Percentiles rank a stretch among this genome's conserved stretches.
phyloP scores from a whole-genome alignment of 1,139 yeast species.

The Candida pseudoviswanathii region DNA sequence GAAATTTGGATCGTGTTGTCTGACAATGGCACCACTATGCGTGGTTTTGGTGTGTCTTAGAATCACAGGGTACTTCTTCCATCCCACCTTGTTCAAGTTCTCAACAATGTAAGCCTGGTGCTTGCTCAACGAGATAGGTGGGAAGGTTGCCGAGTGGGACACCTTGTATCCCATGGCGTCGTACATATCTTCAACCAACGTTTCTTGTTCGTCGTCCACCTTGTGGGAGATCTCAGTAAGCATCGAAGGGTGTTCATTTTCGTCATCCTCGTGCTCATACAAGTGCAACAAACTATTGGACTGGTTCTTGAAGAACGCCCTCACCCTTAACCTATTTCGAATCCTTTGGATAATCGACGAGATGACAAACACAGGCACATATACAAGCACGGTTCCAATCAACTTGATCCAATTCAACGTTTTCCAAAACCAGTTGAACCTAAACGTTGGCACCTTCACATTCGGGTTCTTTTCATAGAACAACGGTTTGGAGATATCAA shows the following conservation, averaged over 20 bases:
- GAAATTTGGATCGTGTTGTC: slow-evolving; percentile 53
- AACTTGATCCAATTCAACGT: slow-evolving; percentile 52
- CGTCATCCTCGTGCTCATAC: slow-evolving; percentile 21
- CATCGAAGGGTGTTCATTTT: slow-evolving; percentile 8
- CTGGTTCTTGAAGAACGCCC: slow-evolving; percentile 29
- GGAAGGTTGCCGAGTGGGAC: slow-evolving; percentile 31
- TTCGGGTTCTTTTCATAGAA: slow-evolving; percentile 9
- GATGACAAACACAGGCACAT: slow-evolving; percentile 54
- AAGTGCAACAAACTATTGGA: slow-evolving; percentile 34
- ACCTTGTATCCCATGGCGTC: slow-evolving; percentile 53
- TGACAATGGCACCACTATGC: slow-evolving; percentile 81
- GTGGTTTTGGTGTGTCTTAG: slow-evolving; percentile 66
- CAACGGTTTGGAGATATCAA: slow-evolving; percentile 46
- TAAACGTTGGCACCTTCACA: slow-evolving; percentile 6
- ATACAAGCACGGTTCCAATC: slow-evolving; percentile 40
- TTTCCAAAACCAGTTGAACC: slow-evolving; percentile 20
- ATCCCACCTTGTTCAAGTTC: slow-evolving; percentile 57
- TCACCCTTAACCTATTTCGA: slow-evolving; percentile 35
- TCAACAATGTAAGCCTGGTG: slow-evolving; percentile 56
- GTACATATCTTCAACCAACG: slow-evolving; percentile 60
- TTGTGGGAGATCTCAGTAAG: slow-evolving; percentile 21
- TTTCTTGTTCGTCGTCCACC: slow-evolving; percentile 57
- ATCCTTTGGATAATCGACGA: slow-evolving; percentile 46
- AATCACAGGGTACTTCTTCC: slow-evolving; percentile 74
- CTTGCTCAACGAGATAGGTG: slow-evolving; percentile 39